These are phyloP conservation scores for Podospora anserina DNA, from an alignment of 495 filamentous ascomycete species.

Conservation along the genomic window DNA sequence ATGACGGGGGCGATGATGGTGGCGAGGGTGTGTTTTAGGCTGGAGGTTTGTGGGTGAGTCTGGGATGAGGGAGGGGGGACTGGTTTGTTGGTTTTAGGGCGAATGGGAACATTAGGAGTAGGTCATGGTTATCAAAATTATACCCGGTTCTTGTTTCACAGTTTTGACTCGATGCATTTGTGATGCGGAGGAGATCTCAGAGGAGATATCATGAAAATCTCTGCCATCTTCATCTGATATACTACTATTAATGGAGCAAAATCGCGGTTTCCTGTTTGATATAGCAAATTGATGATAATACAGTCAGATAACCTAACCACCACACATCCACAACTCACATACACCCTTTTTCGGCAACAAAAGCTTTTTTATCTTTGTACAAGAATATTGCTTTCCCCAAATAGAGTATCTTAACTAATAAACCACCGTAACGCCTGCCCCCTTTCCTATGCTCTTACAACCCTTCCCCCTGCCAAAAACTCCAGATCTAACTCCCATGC, in stretches of 20 bases:
- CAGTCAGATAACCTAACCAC: background rate
- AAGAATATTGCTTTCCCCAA: background rate
- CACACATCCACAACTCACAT: background rate
- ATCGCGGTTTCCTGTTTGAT: background rate
- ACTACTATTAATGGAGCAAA: too few species aligned
- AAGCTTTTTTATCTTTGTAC: background rate
- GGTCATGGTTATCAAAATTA: slow-evolving; percentile 1
- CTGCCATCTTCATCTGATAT: too few species aligned
- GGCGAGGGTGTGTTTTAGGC: slow-evolving; percentile 27
- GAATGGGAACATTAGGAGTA: background rate
- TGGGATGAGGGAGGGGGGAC: too few species aligned
- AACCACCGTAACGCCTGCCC: background rate
- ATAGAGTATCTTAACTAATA: background rate
- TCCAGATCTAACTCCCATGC: slow-evolving; percentile 18
- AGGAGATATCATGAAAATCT: too few species aligned
- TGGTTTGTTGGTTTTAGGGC: too few species aligned
- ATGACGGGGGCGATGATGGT: slow-evolving; percentile 47
- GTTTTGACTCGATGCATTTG: background rate
- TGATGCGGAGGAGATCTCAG: background rate
- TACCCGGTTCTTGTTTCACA: background rate
- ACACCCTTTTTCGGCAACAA: background rate
- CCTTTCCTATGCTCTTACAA: background rate
- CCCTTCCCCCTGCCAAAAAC: background rate
- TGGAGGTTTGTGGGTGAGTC: too few species aligned
- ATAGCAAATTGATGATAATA: background rate